These are phyloP conservation scores for Geotrichum fermentans DNA, from an alignment of 1,139 yeast genomes.

Conservation along the genomic window DNA sequence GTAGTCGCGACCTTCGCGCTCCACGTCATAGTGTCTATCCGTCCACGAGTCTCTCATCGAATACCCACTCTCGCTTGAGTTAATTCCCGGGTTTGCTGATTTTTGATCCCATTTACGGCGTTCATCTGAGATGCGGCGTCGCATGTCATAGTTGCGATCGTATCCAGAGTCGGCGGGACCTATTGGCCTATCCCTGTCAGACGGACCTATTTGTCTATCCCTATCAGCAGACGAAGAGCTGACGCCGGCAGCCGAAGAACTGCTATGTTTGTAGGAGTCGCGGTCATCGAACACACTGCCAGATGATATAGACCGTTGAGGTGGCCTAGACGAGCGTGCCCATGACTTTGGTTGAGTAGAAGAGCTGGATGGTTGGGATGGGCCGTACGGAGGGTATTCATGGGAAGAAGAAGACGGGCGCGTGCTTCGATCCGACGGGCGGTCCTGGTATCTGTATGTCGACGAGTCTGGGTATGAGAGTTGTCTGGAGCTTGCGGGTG, in stretches of 20 bases:
- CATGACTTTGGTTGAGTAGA: background rate
- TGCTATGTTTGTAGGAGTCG: background rate
- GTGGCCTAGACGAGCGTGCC: background rate
- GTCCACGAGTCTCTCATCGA: background rate
- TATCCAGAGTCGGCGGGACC: no score
- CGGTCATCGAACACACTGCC: conserved; percentile 2
- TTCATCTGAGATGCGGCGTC: conserved; percentile 1
- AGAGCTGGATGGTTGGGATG: background rate
- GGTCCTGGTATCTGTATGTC: conserved; percentile 5
- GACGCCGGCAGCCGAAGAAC: no score
- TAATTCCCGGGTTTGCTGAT: background rate
- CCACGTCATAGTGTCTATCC: conserved; percentile 19
- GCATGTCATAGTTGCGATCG: background rate
- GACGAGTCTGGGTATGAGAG: conserved; percentile 7
- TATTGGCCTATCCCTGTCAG: no score
- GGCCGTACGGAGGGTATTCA: background rate
- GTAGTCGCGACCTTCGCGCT: conserved; percentile 2
- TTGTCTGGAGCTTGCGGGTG: background rate
- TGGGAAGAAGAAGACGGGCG: background rate
- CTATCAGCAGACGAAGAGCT: no score
- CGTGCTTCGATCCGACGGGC: background rate
- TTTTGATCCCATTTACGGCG: conserved; percentile 8
- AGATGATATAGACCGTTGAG: conserved; percentile 5
- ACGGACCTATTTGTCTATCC: no score
- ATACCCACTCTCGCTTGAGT: conserved; percentile 1